phyloP scores from a whole-genome alignment of 1,284 basidiomycete genomes.

The Pisolithus thermaeus region DNA sequence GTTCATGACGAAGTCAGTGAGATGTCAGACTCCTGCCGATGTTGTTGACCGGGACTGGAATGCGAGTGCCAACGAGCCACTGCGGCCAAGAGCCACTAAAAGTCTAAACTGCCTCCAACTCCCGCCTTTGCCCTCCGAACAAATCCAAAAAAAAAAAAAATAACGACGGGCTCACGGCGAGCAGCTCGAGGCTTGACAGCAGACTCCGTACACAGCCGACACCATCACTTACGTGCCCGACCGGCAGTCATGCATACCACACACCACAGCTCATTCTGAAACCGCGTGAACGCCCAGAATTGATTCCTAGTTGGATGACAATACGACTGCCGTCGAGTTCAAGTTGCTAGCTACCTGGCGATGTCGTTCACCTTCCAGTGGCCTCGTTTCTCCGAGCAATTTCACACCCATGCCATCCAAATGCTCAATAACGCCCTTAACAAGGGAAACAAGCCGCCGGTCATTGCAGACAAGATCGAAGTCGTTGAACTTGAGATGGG shows the following conservation, averaged over 20 bases:
- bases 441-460: constrained; percentile 95
- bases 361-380: constrained; percentile 99
- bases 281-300: not conserved
- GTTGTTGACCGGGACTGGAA: constrained; percentile 2
- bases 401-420: constrained; percentile 88
- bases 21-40: no score
- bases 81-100: not conserved
- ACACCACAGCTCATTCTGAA: not conserved
- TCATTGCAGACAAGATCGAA: constrained; percentile 96
- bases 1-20: constrained; percentile 43
- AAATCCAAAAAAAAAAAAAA: not conserved
- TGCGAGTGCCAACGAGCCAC: constrained; percentile 4
- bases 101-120: not conserved
- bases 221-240: not conserved
- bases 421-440: constrained; percentile 95
- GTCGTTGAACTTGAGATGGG: constrained; percentile 99
- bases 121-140: not conserved
- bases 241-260: not conserved
- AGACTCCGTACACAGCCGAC: not conserved
- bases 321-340: no score
- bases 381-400: constrained; percentile 94
- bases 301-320: not conserved
- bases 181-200: no score
- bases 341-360: constrained; percentile 3
- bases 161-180: not conserved